Evolutionary conservation across 202 grass and related monocot species (phyloP).

Genomic region (Eragrostis tef): DNA sequence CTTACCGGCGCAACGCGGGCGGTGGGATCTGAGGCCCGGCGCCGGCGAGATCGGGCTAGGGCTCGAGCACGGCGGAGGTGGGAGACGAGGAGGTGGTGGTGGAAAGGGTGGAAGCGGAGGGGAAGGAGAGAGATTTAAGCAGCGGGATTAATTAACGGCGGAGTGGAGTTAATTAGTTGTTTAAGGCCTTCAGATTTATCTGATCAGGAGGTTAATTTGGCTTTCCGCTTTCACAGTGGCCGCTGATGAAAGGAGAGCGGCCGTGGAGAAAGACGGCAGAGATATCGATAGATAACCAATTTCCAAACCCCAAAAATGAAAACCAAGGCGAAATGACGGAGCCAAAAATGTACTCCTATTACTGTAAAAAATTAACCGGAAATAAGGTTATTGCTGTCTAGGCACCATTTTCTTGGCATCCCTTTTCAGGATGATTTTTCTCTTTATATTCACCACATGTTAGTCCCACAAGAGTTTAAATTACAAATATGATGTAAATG

Average conservation of each 20-base stretch:
- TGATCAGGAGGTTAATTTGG: not conserved
- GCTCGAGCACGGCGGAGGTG: conserved; percentile 41
- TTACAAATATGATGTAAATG: no score
- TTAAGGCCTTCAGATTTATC: conserved; percentile 26
- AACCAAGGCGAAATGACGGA: not conserved
- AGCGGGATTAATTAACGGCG: conserved; percentile 44
- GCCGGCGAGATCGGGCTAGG: conserved; percentile 50
- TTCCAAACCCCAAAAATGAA: not conserved
- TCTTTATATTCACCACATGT: not conserved
- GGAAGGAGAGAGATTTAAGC: conserved; percentile 32
- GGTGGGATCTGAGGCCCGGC: conserved; percentile 33
- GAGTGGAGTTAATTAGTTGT: conserved; percentile 37
- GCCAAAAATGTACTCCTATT: no score
- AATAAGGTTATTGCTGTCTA: not conserved
- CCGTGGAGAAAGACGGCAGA: not conserved
- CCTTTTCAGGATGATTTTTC: no score
- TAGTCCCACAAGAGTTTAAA: not conserved
- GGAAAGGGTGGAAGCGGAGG: conserved; percentile 27
- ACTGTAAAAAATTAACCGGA: no score
- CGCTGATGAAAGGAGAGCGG: not conserved
- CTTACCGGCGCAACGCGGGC: not conserved
- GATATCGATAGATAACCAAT: not conserved
- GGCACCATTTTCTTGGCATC: not conserved
- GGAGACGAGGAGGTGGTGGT: conserved; percentile 25
- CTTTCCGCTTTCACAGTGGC: not conserved